Percentiles rank a stretch among this genome's conserved stretches.
Conservation (phyloP, 2,329 filamentous ascomycete genomes). For the Ophiocordyceps unilateralis region DNA sequence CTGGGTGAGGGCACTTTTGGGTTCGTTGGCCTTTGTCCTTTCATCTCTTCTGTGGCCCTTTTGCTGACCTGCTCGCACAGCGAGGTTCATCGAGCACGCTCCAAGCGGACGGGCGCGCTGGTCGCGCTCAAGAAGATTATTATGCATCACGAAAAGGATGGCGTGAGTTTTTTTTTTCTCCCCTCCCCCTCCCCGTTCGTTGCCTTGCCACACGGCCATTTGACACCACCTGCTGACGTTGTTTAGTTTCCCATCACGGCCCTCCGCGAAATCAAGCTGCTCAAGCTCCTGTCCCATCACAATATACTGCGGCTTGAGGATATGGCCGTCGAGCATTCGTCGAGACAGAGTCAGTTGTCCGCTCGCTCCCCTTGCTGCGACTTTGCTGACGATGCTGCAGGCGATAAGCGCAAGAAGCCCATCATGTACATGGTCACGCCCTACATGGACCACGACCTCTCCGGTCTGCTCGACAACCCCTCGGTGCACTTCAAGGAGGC, state of each 20-base stretch:
- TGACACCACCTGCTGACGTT: conserved; percentile 5
- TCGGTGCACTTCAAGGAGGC: conserved; percentile 71
- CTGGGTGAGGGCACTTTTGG: conserved; percentile 94
- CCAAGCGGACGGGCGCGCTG: conserved; percentile 53
- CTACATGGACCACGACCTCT: conserved; percentile 99
- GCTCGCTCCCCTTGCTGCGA: no score
- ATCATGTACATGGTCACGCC: conserved; percentile 98
- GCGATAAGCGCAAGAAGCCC: conserved; percentile 62
- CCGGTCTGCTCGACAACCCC: conserved; percentile 88
- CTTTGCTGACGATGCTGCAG: conserved; percentile 15
- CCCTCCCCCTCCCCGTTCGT: background rate
- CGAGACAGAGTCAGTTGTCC: conserved; percentile 34
- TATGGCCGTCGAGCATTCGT: conserved; percentile 78
- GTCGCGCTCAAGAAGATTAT: conserved; percentile 96
- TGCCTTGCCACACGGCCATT: no score
- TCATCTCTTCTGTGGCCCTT: background rate
- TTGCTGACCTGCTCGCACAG: conserved; percentile 19
- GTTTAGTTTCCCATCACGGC: conserved; percentile 90
- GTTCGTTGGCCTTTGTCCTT: conserved; percentile 23
- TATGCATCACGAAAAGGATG: conserved; percentile 98
- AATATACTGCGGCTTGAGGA: conserved; percentile 82
- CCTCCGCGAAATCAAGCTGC: conserved; percentile 87
- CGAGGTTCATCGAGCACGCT: conserved; percentile 81
- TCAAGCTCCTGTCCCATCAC: conserved; percentile 83
- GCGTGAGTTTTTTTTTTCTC: conserved; percentile 31